Evolutionary conservation across 2,329 filamentous ascomycete species (phyloP), one percentile per base, ranked within the genome.

Genomic region (Pleoardoris graminearum): DNA sequence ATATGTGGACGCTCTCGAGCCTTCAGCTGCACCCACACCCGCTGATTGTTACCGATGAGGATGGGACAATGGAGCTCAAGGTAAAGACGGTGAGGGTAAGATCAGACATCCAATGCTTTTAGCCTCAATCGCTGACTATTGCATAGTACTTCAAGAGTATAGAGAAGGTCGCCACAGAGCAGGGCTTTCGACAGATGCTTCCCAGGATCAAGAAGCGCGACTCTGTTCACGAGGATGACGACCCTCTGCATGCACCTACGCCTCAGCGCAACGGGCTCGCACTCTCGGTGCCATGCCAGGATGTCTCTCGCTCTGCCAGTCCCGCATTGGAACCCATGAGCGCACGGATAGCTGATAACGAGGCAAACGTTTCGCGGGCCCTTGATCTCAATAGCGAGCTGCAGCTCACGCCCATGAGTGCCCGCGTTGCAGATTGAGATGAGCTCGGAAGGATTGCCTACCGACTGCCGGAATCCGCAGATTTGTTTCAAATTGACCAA

Each of bases 1-100:
- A 94, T 76, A 93, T 93, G 88, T 95, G 90, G 90, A 93, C 90
- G 1, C 80, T 94, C 6, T 93, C 89, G 7, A 85, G 85, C 49
- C 79, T 95, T 36, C 90, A 95, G 71, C 77, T 93, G 57, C 90
- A 94, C 71, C 87, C 85, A 3, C 87, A 92, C 65, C 86, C 90
- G 48, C 85, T 94, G 80, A 85, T 94, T 60, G 89, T 93, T 8
- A 89, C 88, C 39, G 90, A 95, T 65, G 89, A 93, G 64, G 89
- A 93, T 67, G 76, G 78, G 62, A 77, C 78, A 30, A 48, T 82
- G 55, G 72, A 81, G 64, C 65, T 80, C 37, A 75, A 75, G 59
- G 76, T 74, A 62, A 76, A 76, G 71, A 79, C 70, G 44, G 70
- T 70, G 50, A 73, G 69, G 66, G 64, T 66, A 67, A 61, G 45